Evolutionary conservation across 73 alveolate species (phyloP), one percentile per base, ranked within the genome.

Genomic region (Blepharisma stoltei): DNA sequence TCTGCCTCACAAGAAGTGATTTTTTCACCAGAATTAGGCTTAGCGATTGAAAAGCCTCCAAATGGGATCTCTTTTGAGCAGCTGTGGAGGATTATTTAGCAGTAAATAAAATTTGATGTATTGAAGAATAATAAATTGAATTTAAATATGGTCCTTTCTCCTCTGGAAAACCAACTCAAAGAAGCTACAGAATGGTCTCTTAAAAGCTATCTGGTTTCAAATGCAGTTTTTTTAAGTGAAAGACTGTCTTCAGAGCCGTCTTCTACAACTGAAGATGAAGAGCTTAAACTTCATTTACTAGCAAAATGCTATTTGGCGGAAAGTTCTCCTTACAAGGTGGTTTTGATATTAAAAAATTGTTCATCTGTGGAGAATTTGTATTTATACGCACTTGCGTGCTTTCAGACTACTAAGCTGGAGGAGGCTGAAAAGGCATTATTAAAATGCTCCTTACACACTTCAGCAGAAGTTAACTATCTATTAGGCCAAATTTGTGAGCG

Each of bases 391-490:
- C 76, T 85, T 48, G 82, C 91, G 4, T 90, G 98, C 60, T 77
- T 93, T 71, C 92, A 90, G 82, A 81, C 92, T 52, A 88, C 89
- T 70, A 90, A 90, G 77, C 80, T 90, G 7, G 71, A 84, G 23
- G 97, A 93, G 55, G 98, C 97, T 20, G 98, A 93, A 84, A 87
- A 83, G 82, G 96, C 96, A 6, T 85, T 93, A 23, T 71, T 90
- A 68, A 88, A 89, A 23, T 78, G 77, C 71, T 81, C 82, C 6
- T 86, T 93, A 6, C 98, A 95, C 20, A 90, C 88, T 53, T 95
- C 97, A 41, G 98, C 96, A n/a, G 94, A 93, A 52, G 95, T 95
- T 45, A 78, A 77, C 54, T 88, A 46, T 83, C 81, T 93, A 45
- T 82, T 90, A 54, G 98, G 97, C 32, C 87, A 67, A 67, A 81